Conservation (phyloP, 1,139 yeast genomes). For the Debaryomyces fabryi region DNA sequence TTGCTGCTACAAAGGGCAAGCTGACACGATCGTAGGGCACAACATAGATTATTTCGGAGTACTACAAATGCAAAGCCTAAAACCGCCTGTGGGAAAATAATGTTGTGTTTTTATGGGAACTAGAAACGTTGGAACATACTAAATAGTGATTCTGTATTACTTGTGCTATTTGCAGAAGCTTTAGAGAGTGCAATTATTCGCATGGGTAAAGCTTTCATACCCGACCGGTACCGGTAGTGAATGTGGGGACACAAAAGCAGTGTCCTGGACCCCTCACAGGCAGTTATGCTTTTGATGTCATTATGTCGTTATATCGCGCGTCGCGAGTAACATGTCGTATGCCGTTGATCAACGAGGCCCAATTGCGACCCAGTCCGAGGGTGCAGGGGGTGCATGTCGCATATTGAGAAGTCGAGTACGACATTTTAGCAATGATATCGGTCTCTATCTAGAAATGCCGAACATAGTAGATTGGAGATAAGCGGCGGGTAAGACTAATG, state of each 20-base stretch:
- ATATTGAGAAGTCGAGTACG: background rate
- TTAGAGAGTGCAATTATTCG: background rate
- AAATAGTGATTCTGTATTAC: background rate
- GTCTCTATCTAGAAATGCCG: background rate
- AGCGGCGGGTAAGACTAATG: background rate
- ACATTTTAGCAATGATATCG: background rate
- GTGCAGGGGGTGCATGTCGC: background rate
- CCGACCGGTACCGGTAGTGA: background rate
- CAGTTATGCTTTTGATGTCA: background rate
- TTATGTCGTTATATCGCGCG: background rate
- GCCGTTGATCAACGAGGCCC: background rate
- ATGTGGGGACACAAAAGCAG: background rate
- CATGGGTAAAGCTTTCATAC: background rate
- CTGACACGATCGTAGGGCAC: background rate
- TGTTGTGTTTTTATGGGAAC: background rate
- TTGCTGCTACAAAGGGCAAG: background rate
- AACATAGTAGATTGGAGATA: background rate
- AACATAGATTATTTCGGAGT: background rate
- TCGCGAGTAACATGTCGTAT: background rate
- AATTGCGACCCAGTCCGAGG: background rate
- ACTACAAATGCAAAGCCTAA: background rate
- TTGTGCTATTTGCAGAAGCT: background rate
- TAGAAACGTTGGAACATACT: background rate
- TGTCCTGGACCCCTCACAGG: background rate
- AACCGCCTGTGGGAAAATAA: background rate